Base-by-base conservation (phyloP, 768 basidiomycete species). In the Panus rudis region DNA sequence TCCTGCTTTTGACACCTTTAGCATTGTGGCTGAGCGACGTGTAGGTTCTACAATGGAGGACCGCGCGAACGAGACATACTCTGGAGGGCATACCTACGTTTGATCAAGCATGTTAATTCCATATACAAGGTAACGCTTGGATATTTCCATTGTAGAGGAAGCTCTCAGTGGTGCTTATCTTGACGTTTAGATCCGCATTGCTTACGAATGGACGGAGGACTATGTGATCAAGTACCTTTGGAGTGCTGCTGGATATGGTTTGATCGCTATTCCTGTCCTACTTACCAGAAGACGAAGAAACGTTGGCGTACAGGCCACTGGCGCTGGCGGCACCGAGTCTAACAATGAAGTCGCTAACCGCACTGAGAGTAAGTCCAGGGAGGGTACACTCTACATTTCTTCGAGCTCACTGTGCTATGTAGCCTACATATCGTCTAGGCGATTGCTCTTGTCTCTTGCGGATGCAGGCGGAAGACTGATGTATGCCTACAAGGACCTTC, bases 191-290 rank as follows among this genome's bases (percentile, higher is more conserved):
- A 88, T 91, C 41, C 82, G 91, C 13, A 89, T 93, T 37, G 84
- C 84, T 2, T 93, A 90, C 55, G 89, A 81, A 65, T 96, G 88
- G 92, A 96, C 89, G 0, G 93, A 96, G 58, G 93, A 96, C 66
- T 92, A 90, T 52, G 85, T 96, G 16, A 92, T 96, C 71, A 96
- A 96, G 62, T 97, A 96, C 60, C 66, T 89, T 7, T 96, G 92
- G 93, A 91, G 87, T 8, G 92, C 92, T 1, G 82, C 81, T 4
- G 94, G 94, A 0, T 98, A 97, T 61, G 75, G 73, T 4, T 72
- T 97, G 17, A 97, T 98, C 56, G 88, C 92, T 6, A 82, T 97
- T 1, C 94, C 93, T 0, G 73, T 94, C 16, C 67, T 94, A 28
- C 79, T 87, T 54, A 86, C 83, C 0, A 70, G 80, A 14, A 48